Evolutionary conservation across 257 asterid genomes (phyloP), one percentile per base, ranked within the genome.

Genomic region (Ajuga chamaepitys): DNA sequence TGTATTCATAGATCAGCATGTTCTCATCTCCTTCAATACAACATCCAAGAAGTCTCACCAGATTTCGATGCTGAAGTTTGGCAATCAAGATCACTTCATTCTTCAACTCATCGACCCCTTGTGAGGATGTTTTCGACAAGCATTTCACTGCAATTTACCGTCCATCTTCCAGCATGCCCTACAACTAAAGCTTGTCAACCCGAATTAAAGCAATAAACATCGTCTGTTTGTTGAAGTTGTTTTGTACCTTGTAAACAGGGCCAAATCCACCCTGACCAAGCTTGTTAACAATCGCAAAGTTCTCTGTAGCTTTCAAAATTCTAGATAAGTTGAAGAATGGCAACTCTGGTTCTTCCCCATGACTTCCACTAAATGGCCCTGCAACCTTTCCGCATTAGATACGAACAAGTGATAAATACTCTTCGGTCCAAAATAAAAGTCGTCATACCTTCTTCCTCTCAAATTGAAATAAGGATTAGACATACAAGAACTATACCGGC

Each of bases 31-130:
- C 8, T 56, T 56, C 26, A 3, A 30, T 14, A 32, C 62, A 56
- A 32, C 62, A 56, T 9, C 62, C 62, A 14, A 56, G 44, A 30
- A 30, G 44, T 44, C 26, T 56, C 62, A 56, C 62, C 62, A 56
- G 32, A 11, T 56, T 56, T 9, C 62, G 62, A 16, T 56, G 62
- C 26, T 56, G 62, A 56, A 56, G 62, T 30, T 55, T 55, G 24
- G 62, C 62, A 4, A 55, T 55, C 42, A 55, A 55, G n/a, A 55
- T 55, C 62, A 55, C 62, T 16, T 56, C 62, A 32, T 56, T 56
- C 62, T 16, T 56, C 62, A 56, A 16, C 1, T 56, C 44, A 13
- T 56, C 26, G 7, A 56, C 9, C 16, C 62, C 62, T 56, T 56
- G 62, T 14, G 62, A 14, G 8, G 62, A 56, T 9, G 42, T 32